phyloP scores from a whole-genome alignment of 371 early-diverging fungal genomes.

The Cokeromyces recurvatus region DNA sequence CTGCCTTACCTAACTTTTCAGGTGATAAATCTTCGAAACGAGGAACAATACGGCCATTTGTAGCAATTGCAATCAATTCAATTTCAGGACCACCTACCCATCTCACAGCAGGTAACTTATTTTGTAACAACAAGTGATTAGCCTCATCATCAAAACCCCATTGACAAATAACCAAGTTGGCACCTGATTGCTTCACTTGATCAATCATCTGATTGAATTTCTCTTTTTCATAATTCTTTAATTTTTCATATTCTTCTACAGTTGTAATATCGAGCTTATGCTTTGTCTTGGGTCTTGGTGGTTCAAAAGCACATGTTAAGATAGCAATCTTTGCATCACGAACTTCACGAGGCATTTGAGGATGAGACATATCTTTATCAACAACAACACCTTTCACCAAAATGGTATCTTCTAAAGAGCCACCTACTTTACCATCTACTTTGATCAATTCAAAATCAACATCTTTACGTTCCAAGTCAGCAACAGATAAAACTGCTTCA shows the following conservation, averaged over 20 bases:
- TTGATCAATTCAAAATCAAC: conserved; percentile 99
- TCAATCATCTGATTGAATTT: conserved; percentile 98
- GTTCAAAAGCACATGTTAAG: conserved; percentile 99
- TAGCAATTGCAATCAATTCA: conserved; percentile 98
- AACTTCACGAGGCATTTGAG: conserved; percentile 98
- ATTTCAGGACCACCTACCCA: conserved; percentile 99
- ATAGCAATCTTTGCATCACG: conserved; percentile 97
- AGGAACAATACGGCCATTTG: conserved; percentile 98
- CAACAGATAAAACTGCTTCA: conserved; percentile 96
- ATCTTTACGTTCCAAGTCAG: conserved; percentile 98
- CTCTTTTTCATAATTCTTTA: conserved; percentile 94
- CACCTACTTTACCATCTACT: conserved; percentile 98
- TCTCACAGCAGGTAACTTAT: conserved; percentile 97
- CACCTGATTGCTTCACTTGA: conserved; percentile 95
- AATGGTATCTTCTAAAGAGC: conserved; percentile 88
- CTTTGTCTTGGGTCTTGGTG: conserved; percentile 99
- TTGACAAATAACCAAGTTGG: conserved; percentile 99
- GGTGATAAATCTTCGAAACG: conserved; percentile 96
- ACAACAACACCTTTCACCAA: conserved; percentile 98
- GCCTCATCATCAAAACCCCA: conserved; percentile 99
- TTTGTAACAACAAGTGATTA: conserved; percentile 98
- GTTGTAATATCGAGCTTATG: conserved; percentile 98
- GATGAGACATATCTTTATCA: conserved; percentile 99
- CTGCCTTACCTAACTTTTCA: conserved; percentile 94
- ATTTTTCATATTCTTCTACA: conserved; percentile 96